These are phyloP conservation scores for Beta lomatogona DNA, from an alignment of 179 eudicot genomes.

Conservation along the genomic window DNA sequence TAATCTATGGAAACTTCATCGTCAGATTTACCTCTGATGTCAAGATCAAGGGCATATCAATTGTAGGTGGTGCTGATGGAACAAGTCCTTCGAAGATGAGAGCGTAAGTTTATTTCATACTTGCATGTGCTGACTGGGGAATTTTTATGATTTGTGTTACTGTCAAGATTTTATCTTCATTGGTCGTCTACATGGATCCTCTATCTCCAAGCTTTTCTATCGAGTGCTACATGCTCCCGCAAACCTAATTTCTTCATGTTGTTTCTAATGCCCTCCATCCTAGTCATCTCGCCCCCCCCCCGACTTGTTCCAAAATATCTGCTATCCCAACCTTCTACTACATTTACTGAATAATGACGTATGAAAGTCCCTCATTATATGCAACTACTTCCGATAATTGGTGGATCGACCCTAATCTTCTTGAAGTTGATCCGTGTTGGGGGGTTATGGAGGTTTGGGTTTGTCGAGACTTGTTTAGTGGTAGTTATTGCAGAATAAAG, in stretches of 20 bases:
- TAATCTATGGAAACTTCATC: constrained; percentile 19
- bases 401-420: not conserved
- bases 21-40: constrained; percentile 94
- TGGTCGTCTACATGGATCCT: too few species aligned
- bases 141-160: not conserved
- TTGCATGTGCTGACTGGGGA: not conserved
- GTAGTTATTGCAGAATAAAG: not conserved
- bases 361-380: too few species aligned
- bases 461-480: not conserved
- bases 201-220: too few species aligned
- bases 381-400: too few species aligned
- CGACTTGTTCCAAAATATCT: too few species aligned
- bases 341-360: too few species aligned
- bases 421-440: not conserved
- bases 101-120: constrained; percentile 61
- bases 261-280: too few species aligned
- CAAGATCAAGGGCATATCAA: constrained; percentile 92
- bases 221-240: too few species aligned
- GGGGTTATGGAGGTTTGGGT: not conserved
- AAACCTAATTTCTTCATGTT: too few species aligned
- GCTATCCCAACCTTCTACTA: too few species aligned
- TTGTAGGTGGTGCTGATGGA: constrained; percentile 97
- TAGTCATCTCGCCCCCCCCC: too few species aligned
- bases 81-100: constrained; percentile 99
- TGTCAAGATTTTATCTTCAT: too few species aligned